Conservation (phyloP, 2,329 filamentous ascomycete species). For the Aspergillus intermedius region DNA sequence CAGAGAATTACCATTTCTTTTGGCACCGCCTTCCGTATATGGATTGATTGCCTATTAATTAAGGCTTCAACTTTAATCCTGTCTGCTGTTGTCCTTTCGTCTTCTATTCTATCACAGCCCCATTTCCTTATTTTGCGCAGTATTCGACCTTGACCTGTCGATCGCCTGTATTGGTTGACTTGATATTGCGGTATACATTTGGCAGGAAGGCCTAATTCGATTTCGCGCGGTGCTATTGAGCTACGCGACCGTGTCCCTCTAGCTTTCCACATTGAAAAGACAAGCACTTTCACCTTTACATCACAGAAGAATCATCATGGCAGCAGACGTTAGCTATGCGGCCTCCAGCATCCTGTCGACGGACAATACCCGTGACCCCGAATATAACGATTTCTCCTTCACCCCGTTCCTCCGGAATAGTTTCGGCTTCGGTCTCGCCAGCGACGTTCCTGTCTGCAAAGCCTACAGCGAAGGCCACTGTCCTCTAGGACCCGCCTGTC, state of each 20-base stretch:
- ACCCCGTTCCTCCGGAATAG: conserved; percentile 75
- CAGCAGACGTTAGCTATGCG: conserved; percentile 26
- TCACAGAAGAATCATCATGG: conserved; percentile 18
- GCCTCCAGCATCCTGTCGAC: conserved; percentile 31
- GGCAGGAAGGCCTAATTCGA: too few species aligned
- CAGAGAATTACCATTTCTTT: neutral
- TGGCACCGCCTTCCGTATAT: conserved; percentile 11
- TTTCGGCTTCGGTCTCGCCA: conserved; percentile 76
- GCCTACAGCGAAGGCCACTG: conserved; percentile 82
- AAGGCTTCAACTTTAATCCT: conserved; percentile 6
- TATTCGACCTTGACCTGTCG: too few species aligned
- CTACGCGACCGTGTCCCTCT: neutral
- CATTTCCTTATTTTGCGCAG: too few species aligned
- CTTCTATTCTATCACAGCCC: neutral
- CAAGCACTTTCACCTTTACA: neutral
- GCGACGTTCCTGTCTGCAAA: conserved; percentile 74
- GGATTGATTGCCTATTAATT: conserved; percentile 4
- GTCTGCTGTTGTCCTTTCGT: neutral
- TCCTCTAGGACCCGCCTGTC: conserved; percentile 73
- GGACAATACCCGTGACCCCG: conserved; percentile 29
- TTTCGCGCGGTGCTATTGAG: too few species aligned
- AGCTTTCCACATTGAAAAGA: neutral
- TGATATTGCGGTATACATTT: too few species aligned
- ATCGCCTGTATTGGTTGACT: too few species aligned
- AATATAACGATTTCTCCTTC: conserved; percentile 69